phyloP scores from a whole-genome alignment of 1,284 basidiomycete genomes.

The Coniophora puteana region DNA sequence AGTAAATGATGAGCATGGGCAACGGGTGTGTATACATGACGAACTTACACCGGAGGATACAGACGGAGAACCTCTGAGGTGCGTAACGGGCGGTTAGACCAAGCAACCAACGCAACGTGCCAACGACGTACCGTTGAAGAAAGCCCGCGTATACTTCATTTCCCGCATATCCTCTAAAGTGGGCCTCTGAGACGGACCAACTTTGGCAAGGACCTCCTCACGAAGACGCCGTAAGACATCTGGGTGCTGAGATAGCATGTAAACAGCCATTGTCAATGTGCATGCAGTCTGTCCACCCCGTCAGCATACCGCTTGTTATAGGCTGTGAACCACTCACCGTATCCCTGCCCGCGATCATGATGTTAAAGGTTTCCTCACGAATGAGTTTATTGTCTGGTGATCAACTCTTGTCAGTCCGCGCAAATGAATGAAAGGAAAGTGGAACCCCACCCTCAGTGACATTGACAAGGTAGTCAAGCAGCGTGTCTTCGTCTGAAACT shows the following conservation, averaged over 20 bases:
- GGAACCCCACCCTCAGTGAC: conserved; percentile 21
- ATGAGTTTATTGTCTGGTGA: conserved; percentile 30
- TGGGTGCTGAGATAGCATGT: conserved; percentile 52
- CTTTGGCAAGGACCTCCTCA: conserved; percentile 45
- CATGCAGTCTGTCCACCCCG: conserved; percentile 40
- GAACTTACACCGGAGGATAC: conserved; percentile 55
- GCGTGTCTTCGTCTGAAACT: conserved; percentile 22
- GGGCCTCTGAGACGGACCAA: conserved; percentile 42
- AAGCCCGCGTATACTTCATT: conserved; percentile 57
- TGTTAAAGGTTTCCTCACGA: conserved; percentile 47
- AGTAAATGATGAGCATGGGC: background rate
- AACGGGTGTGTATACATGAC: background rate
- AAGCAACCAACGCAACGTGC: background rate
- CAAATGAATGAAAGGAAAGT: background rate
- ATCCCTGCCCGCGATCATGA: conserved; percentile 48
- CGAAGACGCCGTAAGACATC: conserved; percentile 43
- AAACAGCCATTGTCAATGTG: conserved; percentile 49
- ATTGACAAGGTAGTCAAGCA: conserved; percentile 29
- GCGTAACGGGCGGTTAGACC: background rate
- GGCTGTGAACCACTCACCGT: conserved; percentile 31
- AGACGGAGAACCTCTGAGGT: conserved; percentile 61
- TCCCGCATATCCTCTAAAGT: conserved; percentile 49
- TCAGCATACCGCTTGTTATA: background rate
- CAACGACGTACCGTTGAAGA: conserved; percentile 45
- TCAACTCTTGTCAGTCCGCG: background rate